Conservation (phyloP, 2,329 filamentous ascomycete genomes). For the Albifimbria verrucaria region DNA sequence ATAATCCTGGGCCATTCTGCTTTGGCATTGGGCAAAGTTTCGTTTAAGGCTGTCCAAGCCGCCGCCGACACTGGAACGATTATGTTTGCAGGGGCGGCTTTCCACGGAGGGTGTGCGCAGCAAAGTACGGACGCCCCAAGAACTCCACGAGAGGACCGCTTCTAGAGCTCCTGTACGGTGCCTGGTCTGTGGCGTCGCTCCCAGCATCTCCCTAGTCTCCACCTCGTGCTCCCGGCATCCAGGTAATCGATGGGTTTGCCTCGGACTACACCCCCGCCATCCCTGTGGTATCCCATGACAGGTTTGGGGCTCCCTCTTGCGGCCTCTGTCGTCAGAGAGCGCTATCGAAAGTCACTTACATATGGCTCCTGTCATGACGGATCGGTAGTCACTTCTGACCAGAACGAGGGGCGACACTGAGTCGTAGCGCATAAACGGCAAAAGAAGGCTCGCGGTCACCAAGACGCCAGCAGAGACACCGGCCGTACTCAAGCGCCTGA, state of each 20-base stretch:
- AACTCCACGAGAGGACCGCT: neutral
- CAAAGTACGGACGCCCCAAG: neutral
- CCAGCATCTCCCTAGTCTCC: neutral
- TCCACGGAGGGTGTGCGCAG: no score
- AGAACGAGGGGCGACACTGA: neutral
- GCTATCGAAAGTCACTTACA: neutral
- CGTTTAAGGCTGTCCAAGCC: no score
- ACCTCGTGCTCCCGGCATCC: neutral
- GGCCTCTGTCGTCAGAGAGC: neutral
- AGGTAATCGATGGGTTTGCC: neutral
- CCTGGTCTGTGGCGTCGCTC: neutral
- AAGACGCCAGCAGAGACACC: no score
- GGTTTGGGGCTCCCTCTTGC: neutral
- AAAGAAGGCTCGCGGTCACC: no score
- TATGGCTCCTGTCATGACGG: neutral
- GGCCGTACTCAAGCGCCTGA: no score
- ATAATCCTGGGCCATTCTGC: no score
- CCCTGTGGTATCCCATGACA: neutral
- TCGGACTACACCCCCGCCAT: neutral
- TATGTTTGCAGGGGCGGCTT: no score
- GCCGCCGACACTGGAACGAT: no score
- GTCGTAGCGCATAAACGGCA: neutral
- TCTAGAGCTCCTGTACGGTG: neutral
- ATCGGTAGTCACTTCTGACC: neutral
- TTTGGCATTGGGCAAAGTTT: no score